phyloP scores from a whole-genome alignment of 2,329 filamentous ascomycete species.

The Penicillium sp. region DNA sequence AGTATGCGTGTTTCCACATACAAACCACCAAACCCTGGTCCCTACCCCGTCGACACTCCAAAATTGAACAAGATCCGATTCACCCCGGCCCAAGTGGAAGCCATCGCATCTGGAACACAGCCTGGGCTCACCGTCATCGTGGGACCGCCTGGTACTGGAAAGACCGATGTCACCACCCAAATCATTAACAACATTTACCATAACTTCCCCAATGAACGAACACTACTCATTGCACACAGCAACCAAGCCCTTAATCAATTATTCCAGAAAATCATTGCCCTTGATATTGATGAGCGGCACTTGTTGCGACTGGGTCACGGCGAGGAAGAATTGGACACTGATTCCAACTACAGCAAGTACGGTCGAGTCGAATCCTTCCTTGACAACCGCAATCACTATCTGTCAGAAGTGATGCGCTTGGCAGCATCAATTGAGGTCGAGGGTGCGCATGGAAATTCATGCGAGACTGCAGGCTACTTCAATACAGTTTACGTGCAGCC shows the following conservation, averaged over 20 bases:
- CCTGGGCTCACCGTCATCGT: slow-evolving; percentile 92
- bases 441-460: slow-evolving; percentile 92
- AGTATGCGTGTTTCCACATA: slow-evolving; percentile 84
- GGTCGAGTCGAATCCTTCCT: slow-evolving; percentile 94
- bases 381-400: slow-evolving; percentile 75
- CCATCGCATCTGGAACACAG: slow-evolving; percentile 89
- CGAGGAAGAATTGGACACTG: slow-evolving; percentile 87
- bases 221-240: slow-evolving; percentile 89
- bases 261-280: slow-evolving; percentile 94
- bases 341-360: slow-evolving; percentile 87
- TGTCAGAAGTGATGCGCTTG: slow-evolving; percentile 81
- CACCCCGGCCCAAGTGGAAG: slow-evolving; percentile 86
- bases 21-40: slow-evolving; percentile 81
- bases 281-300: slow-evolving; percentile 95
- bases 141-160: slow-evolving; percentile 92
- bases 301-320: slow-evolving; percentile 89
- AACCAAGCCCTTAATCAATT: slow-evolving; percentile 97
- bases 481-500: slow-evolving; percentile 88
- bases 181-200: slow-evolving; percentile 99
- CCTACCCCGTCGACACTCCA: slow-evolving; percentile 80
- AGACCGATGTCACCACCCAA: slow-evolving; percentile 98
- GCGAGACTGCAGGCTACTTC: slow-evolving; percentile 96
- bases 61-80: slow-evolving; percentile 83
- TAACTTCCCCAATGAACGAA: slow-evolving; percentile 91
- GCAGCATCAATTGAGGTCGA: slow-evolving; percentile 81